Base-by-base conservation (phyloP, 2,329 filamentous ascomycete species). In the Verticillium nonalfalfae region DNA sequence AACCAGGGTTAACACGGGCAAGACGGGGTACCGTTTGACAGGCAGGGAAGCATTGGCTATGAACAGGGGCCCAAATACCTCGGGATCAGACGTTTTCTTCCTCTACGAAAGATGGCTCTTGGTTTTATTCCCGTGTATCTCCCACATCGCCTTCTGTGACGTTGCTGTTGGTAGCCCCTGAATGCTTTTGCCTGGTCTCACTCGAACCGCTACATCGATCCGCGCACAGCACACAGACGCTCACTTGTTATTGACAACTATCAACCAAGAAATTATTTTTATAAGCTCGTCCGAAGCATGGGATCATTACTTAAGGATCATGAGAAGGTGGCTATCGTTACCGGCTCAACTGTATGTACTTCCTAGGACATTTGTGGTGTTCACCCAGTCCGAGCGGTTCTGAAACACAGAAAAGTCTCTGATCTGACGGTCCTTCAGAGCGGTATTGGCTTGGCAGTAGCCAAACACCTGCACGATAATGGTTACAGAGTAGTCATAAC, bases 371-470 rank as follows among this genome's bases (percentile, higher is more conserved):
- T 31, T 31, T 31, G 26, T 31, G 26, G 26, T 31, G 26, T 31
- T 31, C 26, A 31, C 26, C 26, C 4, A 31, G 26, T 31, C 5
- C 5, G 26, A 31, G 26, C 26, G 26, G 26, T 5, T 31, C 26
- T 31, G 26, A 31, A 31, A 4, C 26, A 31, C 26, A 31, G 26
- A 31, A 31, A 31, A 31, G 26, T 31, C 26, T 31, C 26, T 31
- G 26, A 31, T 31, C 26, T 31, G 26, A 31, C 26, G 26, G 26
- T 31, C 26, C 26, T 31, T 31, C 64, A 81, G 79, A 79, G 78
- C 9, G 80, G 79, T 11, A 81, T 82, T 57, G 79, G 79, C 35
- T 68, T 71, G 39, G 76, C 75, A 60, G 67, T 82, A 2, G 72
- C 75, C 31, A 71, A 69, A 36, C 60, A 67, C 39, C 68, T 72